Evolutionary conservation across 768 basidiomycete genomes (phyloP).

Genomic region (Mycena vulgaris): DNA sequence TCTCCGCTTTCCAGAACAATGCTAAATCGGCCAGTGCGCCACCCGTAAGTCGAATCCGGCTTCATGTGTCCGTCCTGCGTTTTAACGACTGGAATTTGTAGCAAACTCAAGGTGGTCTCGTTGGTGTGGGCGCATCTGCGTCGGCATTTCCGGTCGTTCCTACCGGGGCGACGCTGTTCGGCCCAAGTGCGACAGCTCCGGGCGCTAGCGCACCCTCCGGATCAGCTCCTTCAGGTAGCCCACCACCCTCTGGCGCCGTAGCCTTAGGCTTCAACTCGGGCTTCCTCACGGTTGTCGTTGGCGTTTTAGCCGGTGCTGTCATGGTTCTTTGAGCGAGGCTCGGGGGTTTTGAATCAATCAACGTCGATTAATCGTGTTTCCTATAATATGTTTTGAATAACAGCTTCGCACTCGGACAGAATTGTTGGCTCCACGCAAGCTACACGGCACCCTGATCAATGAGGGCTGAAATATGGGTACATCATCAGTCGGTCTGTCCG

Average conservation of each 20-base stretch:
- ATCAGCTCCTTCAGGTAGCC: too few relatives aligned
- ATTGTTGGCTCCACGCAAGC: too few relatives aligned
- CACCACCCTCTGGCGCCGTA: not conserved
- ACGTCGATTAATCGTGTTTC: too few relatives aligned
- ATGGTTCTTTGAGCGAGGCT: not conserved
- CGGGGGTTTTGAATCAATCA: too few relatives aligned
- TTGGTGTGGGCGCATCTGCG: conserved; percentile 63
- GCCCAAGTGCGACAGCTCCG: too few relatives aligned
- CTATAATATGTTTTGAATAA: too few relatives aligned
- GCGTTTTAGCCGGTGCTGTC: not conserved
- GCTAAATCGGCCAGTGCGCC: conserved; percentile 21
- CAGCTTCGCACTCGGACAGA: too few relatives aligned
- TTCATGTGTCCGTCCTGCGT: too few relatives aligned
- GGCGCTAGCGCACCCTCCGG: too few relatives aligned
- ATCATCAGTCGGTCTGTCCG: too few relatives aligned
- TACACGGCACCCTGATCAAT: too few relatives aligned
- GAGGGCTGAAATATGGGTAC: too few relatives aligned
- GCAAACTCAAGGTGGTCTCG: conserved; percentile 61
- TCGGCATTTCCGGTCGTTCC: conserved; percentile 50
- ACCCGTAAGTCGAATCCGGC: conserved; percentile 48
- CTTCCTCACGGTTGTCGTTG: not conserved
- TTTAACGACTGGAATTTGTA: conserved; percentile 24
- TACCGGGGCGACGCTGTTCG: not conserved
- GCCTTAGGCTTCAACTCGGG: not conserved
- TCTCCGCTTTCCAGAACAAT: conserved; percentile 51